Evolutionary conservation across 2,329 filamentous ascomycete species (phyloP).

Genomic region (Cercospora nicotianae): DNA sequence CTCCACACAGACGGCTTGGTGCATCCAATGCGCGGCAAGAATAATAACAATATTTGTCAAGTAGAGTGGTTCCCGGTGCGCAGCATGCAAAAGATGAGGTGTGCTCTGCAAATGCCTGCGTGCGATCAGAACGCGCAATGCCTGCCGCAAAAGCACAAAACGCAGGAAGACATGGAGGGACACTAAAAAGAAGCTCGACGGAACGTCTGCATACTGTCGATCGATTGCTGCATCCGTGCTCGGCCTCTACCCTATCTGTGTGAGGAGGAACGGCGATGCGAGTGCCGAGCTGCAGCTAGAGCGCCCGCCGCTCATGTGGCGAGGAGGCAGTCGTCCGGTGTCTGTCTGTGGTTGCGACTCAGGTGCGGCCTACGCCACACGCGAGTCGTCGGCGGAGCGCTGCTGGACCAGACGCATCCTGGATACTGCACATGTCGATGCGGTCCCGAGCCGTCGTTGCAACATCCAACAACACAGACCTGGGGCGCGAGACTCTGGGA

Average conservation of each 20-base stretch:
- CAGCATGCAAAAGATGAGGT: not conserved
- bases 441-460: not conserved
- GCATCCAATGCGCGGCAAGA: not conserved
- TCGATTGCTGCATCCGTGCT: slow-evolving; percentile 4
- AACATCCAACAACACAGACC: not conserved
- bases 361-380: not conserved
- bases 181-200: not conserved
- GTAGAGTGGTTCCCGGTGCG: not conserved
- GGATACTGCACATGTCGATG: not conserved
- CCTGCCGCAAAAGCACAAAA: not conserved
- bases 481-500: not conserved
- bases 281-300: slow-evolving; percentile 10
- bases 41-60: not conserved
- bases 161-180: not conserved
- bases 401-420: not conserved
- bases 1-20: not conserved
- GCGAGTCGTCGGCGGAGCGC: not conserved
- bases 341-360: not conserved
- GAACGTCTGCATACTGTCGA: not conserved
- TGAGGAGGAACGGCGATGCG: slow-evolving; percentile 2
- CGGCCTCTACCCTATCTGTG: not conserved
- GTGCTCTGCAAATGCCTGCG: not conserved
- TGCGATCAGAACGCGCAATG: not conserved
- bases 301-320: not conserved
- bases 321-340: not conserved